phyloP scores from a whole-genome alignment of 2,329 filamentous ascomycete species.

The Penicillium sp. region DNA sequence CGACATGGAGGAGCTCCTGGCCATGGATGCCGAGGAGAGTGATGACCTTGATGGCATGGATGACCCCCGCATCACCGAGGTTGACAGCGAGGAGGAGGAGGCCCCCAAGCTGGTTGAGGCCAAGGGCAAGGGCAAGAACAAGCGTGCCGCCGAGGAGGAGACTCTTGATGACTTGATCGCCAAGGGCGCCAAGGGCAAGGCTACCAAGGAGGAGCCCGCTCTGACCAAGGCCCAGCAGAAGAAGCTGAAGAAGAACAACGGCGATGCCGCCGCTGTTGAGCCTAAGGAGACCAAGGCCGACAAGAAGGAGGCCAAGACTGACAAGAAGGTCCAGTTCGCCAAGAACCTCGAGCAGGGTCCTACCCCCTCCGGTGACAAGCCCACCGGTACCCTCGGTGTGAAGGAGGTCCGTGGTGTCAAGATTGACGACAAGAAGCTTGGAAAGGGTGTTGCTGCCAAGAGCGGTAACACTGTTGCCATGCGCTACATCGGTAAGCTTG shows the following conservation, averaged over 20 bases:
- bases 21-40: slow-evolving; percentile 59
- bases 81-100: slow-evolving; percentile 79
- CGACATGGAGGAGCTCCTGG: slow-evolving; percentile 54
- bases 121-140: slow-evolving; percentile 75
- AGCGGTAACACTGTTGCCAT: slow-evolving; percentile 87
- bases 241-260: slow-evolving; percentile 98
- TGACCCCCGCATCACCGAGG: slow-evolving; percentile 79
- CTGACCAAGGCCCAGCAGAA: slow-evolving; percentile 96
- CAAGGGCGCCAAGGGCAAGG: slow-evolving; percentile 62
- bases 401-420: slow-evolving; percentile 86
- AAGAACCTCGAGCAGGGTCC: slow-evolving; percentile 98
- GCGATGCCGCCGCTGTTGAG: slow-evolving; percentile 68
- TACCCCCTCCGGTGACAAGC: slow-evolving; percentile 64
- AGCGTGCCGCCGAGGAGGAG: slow-evolving; percentile 79
- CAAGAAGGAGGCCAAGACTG: slow-evolving; percentile 61
- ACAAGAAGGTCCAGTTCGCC: slow-evolving; percentile 98
- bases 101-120: slow-evolving; percentile 52
- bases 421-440: slow-evolving; percentile 92
- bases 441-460: slow-evolving; percentile 82
- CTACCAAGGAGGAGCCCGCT: slow-evolving; percentile 62
- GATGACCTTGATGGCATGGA: slow-evolving; percentile 77
- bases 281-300: slow-evolving; percentile 63
- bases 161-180: slow-evolving; percentile 80
- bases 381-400: slow-evolving; percentile 63
- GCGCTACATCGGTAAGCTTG: slow-evolving; percentile 97